Percentiles rank a stretch among this genome's conserved stretches.
Evolutionary conservation across 1,139 yeast species (phyloP).

Genomic region (Yamadazyma songkhlaensis): DNA sequence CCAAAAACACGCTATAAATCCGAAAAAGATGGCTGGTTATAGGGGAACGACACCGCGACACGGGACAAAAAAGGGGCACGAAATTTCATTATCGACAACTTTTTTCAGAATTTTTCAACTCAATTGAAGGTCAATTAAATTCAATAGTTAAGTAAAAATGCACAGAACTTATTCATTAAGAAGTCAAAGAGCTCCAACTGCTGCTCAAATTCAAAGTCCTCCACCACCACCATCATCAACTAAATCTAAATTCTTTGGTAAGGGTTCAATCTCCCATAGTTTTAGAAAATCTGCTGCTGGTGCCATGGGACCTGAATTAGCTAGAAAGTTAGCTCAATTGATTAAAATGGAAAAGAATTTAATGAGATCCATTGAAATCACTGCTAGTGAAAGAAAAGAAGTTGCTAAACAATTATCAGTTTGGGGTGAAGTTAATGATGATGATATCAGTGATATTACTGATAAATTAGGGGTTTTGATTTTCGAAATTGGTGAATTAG

Average conservation of each 20-base stretch:
- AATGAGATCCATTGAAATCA: constrained; percentile 74
- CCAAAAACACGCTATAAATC: no score
- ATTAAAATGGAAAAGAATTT: constrained; percentile 82
- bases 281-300: constrained; percentile 74
- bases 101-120: not conserved
- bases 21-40: constrained; percentile 1
- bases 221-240: constrained; percentile 78
- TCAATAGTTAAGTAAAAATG: constrained; percentile 31
- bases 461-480: constrained; percentile 83
- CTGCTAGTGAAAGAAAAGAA: constrained; percentile 75
- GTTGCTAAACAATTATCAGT: constrained; percentile 80
- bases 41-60: not conserved
- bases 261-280: constrained; percentile 61
- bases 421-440: constrained; percentile 87
- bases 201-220: constrained; percentile 75
- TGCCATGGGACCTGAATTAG: constrained; percentile 73
- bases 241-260: constrained; percentile 68
- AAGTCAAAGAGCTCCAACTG: constrained; percentile 77
- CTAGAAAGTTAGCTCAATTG: constrained; percentile 72
- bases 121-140: not conserved
- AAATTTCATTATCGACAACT: constrained; percentile 1
- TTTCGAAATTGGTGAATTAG: constrained; percentile 82
- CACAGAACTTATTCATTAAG: constrained; percentile 84
- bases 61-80: constrained; percentile 1
- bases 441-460: constrained; percentile 80